These are phyloP conservation scores for Byssochlamys sp. DNA, from an alignment of 2,329 filamentous ascomycete species.

Conservation along the genomic window DNA sequence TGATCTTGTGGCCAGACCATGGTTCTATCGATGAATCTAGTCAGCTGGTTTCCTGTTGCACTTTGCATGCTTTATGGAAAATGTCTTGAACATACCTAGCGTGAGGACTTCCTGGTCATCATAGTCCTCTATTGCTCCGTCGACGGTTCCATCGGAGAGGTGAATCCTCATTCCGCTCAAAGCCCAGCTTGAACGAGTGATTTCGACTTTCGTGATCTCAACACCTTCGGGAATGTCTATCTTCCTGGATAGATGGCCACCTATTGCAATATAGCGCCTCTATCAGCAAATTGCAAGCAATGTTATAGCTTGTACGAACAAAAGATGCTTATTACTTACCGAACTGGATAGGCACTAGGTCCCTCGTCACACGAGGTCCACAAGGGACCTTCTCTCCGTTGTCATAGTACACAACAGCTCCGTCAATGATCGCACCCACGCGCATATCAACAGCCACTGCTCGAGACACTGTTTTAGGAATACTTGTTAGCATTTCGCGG, in stretches of 20 bases:
- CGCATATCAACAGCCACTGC: constrained; percentile 38
- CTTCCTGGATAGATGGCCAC: constrained; percentile 19
- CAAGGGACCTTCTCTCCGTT: constrained; percentile 38
- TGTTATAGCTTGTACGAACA: not conserved
- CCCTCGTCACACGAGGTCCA: constrained; percentile 23
- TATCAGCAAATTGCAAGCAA: not conserved
- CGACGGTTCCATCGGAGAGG: constrained; percentile 8
- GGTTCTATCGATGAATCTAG: not conserved
- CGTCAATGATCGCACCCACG: constrained; percentile 37
- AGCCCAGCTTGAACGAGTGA: constrained; percentile 10
- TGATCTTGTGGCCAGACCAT: constrained; percentile 28
- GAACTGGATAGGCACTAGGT: constrained; percentile 21
- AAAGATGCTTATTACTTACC: constrained; percentile 8
- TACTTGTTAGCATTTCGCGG: constrained; percentile 15
- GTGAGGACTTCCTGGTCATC: not conserved
- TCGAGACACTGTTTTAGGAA: constrained; percentile 18
- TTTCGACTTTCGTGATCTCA: constrained; percentile 22
- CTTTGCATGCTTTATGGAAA: not conserved
- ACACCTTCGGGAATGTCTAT: constrained; percentile 18
- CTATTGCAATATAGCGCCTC: not conserved
- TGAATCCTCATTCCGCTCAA: constrained; percentile 23
- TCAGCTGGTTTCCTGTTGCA: constrained; percentile 17
- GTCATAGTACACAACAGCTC: constrained; percentile 37
- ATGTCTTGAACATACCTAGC: not conserved
- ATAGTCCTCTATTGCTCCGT: not conserved